A percentile compares a stretch with the other conserved stretches of the same genome.
Conservation (phyloP, 2,329 filamentous ascomycete species). For the Aspergillus novoparasiticus region DNA sequence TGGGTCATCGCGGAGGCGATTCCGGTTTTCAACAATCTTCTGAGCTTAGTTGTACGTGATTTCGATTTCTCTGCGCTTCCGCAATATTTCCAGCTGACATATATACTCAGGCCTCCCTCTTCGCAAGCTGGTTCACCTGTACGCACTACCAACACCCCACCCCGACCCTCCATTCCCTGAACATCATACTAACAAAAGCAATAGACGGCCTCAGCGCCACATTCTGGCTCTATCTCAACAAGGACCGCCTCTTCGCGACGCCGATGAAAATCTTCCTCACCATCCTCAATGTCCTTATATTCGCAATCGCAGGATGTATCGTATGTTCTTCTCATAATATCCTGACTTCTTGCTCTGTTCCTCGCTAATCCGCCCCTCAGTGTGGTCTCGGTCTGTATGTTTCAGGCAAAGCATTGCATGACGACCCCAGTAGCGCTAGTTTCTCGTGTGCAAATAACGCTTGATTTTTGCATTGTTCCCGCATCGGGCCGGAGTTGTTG, state of each 20-base stretch:
- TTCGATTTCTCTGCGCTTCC: too few relatives aligned
- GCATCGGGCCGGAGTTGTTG: background rate
- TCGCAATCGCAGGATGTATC: conserved; percentile 19
- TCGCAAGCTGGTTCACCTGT: conserved; percentile 66
- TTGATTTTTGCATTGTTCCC: conserved; percentile 1
- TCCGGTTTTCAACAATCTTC: conserved; percentile 66
- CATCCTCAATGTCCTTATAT: conserved; percentile 17
- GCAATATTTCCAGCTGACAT: conserved; percentile 21
- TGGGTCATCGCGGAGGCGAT: conserved; percentile 69
- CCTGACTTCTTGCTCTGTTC: background rate
- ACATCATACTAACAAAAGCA: background rate
- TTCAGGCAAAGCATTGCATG: conserved; percentile 31
- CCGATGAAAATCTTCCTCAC: conserved; percentile 27
- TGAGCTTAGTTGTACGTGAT: conserved; percentile 57
- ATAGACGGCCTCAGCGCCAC: conserved; percentile 25
- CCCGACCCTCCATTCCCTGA: too few relatives aligned
- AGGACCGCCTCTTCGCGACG: conserved; percentile 23
- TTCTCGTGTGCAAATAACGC: conserved; percentile 33
- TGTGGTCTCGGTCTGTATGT: conserved; percentile 37
- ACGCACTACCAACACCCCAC: background rate
- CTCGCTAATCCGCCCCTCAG: conserved; percentile 16
- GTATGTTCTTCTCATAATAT: conserved; percentile 11
- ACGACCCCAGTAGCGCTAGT: conserved; percentile 28
- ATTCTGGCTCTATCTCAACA: conserved; percentile 34
- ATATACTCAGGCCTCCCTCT: conserved; percentile 50